phyloP scores from a whole-genome alignment of 2,329 filamentous ascomycete genomes.

The Metarhizium guizhouense region DNA sequence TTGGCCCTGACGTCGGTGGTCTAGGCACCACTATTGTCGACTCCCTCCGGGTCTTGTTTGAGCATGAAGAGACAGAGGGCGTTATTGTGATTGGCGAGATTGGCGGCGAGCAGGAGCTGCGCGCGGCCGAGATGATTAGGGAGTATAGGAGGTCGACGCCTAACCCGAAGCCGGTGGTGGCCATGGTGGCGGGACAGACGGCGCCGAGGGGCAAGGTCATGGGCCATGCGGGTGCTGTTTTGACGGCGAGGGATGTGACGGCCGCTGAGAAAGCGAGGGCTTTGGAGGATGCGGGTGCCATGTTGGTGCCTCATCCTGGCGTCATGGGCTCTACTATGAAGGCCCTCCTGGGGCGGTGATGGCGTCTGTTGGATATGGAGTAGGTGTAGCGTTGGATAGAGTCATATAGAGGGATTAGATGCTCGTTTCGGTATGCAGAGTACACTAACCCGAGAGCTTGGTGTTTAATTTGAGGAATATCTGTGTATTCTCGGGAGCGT shows the following conservation, averaged over 20 bases:
- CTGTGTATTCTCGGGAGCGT: too few relatives aligned
- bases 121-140: slow-evolving; percentile 62
- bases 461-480: too few relatives aligned
- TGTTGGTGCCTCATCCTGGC: slow-evolving; percentile 29
- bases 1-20: background rate
- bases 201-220: slow-evolving; percentile 55
- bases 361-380: too few relatives aligned
- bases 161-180: slow-evolving; percentile 56
- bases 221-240: slow-evolving; percentile 64
- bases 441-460: too few relatives aligned
- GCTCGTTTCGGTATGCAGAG: too few relatives aligned
- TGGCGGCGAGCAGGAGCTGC: slow-evolving; percentile 59
- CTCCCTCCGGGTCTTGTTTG: slow-evolving; percentile 56
- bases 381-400: too few relatives aligned
- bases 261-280: slow-evolving; percentile 24
- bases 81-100: slow-evolving; percentile 67
- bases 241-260: slow-evolving; percentile 19
- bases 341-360: slow-evolving; percentile 15
- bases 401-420: too few relatives aligned
- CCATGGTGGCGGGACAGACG: slow-evolving; percentile 55
- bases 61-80: slow-evolving; percentile 59
- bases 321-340: slow-evolving; percentile 27
- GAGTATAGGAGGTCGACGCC: slow-evolving; percentile 48
- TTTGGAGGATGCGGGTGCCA: slow-evolving; percentile 24
- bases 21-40: slow-evolving; percentile 60